Evolutionary conservation across 768 basidiomycete genomes (phyloP), one percentile per base, ranked within the genome.

Genomic region (Coprinopsis strossmayeri): DNA sequence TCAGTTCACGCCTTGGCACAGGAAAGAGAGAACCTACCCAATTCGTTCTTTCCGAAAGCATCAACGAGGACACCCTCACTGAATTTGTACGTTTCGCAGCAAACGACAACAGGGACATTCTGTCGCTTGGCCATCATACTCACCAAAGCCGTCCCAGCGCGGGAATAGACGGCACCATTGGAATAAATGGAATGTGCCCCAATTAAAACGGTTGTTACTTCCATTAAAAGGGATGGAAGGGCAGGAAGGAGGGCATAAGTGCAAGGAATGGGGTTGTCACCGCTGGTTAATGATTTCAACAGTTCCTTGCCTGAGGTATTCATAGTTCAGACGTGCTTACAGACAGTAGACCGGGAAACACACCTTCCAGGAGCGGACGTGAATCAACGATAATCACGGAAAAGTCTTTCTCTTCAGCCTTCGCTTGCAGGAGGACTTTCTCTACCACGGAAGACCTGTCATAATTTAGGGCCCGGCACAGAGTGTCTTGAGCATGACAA

Each of bases 71-170:
- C 85, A 27, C 82, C 81, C 57, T 98, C 95, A 15, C 89, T 88
- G 59, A 94, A 98, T 65, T 99, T 99, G 71, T 98, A 98, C 3
- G 96, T 99, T 68, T 98, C 96, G 58, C 94, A 96, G 55, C 93
- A 97, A 21, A 96, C 92, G 28, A 99, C 81, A 5, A 98, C 93
- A 3, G 96, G 95, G 0, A 97, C 87, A 20, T 82, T 84, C 58
- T 86, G 79, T 40, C 81, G 80, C 64, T 90, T 91, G 1, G 91
- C 90, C 76, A 97, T 83, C 94, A 98, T 95, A 1, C 94, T 91
- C 4, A 98, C 91, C 57, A 93, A 77, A 0, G 95, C 95, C 2
- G 94, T 98, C 23, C 96, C 96, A 0, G 93, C 91, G 44, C 96
- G 78, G 10, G 92, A 89, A 62, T 87, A 95, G 2, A 98, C 88